A percentile compares a stretch with the other conserved stretches of the same genome.
Evolutionary conservation across 768 basidiomycete species (phyloP).

Genomic region (Strobilomyces echinocephalus): DNA sequence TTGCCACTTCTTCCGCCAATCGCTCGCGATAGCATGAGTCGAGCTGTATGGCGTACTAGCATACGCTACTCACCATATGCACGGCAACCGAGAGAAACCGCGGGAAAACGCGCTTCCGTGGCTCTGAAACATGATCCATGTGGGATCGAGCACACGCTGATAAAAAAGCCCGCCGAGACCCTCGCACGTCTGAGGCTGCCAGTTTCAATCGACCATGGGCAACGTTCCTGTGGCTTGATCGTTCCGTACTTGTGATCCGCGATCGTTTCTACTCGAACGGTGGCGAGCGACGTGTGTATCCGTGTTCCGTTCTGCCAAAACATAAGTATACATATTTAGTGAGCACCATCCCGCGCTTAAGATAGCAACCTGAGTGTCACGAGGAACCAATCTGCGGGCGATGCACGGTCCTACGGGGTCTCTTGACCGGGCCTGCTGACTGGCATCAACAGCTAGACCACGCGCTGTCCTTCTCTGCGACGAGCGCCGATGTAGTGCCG

Average conservation of each 20-base stretch:
- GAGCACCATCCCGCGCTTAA: too few relatives aligned
- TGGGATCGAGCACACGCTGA: background rate
- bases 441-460: too few relatives aligned
- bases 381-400: too few relatives aligned
- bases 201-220: too few relatives aligned
- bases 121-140: too few relatives aligned
- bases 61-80: background rate
- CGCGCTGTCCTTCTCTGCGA: too few relatives aligned
- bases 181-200: background rate
- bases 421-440: too few relatives aligned
- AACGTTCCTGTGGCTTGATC: background rate
- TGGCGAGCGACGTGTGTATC: background rate
- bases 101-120: background rate
- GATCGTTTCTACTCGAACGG: background rate
- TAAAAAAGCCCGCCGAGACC: background rate
- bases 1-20: background rate
- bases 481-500: too few relatives aligned
- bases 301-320: background rate
- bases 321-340: background rate
- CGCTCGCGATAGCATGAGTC: background rate
- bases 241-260: background rate
- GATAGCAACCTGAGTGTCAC: too few relatives aligned
- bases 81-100: background rate
- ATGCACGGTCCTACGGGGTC: too few relatives aligned
- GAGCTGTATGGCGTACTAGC: background rate